Evolutionary conservation across 768 basidiomycete genomes (phyloP), one percentile per base, ranked within the genome.

Genomic region (Piloderma croceum): DNA sequence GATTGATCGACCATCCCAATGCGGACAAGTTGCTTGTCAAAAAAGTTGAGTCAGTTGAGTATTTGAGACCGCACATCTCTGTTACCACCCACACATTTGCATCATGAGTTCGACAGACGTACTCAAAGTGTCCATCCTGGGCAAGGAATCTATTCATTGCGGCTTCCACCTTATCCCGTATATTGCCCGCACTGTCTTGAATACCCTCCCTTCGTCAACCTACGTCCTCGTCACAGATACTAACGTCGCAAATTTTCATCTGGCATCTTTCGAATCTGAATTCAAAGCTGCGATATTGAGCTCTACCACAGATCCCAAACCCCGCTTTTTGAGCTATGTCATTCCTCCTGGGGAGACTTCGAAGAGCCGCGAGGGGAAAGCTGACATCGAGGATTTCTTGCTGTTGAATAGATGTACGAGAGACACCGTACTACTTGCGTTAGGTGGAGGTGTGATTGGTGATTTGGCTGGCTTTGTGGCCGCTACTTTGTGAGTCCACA

Each of bases 361-460:
- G 22, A 99, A 99, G 66, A 85, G 82, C 42, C 73, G 96, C 32
- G 76, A 87, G 49, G 89, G 89, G 41, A 98, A 98, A 62, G 94
- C 90, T 2, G 72, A 81, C 43, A 83, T 98, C 51, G 94, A 98
- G 59, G 94, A 99, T 63, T 97, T 83, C 63, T 68, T 99, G 33
- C 70, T 98, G 41, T 69, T 81, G 13, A 79, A 93, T 53, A 79
- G 77, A 60, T 96, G 92, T 57, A 96, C 93, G 3, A 70, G 96
- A 43, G 93, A 94, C 60, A 92, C 87, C 3, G 90, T 99, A 46
- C 70, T 98, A 41, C 65, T 99, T 39, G 94, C 93, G 0, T 74
- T 99, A 18, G 96, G 96, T 23, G 94, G 96, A 24, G 96, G 96
- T 21, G 96, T 99, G 41, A 89, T 99, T 44, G 96, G 96, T 10